These are phyloP conservation scores for Pichia nanzhaoensis DNA, from an alignment of 805 yeast genomes.

Conservation along the genomic window DNA sequence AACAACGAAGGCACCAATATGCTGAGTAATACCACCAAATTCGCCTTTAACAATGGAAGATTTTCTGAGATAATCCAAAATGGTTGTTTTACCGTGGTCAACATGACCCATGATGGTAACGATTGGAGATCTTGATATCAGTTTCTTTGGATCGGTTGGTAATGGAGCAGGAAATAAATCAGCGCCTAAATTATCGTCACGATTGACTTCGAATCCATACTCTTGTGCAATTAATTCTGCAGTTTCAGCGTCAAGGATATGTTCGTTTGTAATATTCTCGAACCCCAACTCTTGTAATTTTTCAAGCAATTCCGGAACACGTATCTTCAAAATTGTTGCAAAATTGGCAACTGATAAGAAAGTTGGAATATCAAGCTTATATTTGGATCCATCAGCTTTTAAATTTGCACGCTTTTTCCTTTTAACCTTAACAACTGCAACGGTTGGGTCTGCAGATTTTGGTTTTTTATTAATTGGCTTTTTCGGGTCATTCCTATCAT, in stretches of 20 bases:
- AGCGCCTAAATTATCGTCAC: conserved; percentile 51
- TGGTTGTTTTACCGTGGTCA: conserved; percentile 96
- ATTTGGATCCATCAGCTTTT: conserved; percentile 12
- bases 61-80: conserved; percentile 78
- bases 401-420: conserved; percentile 1
- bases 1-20: conserved; percentile 94
- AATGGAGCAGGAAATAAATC: conserved; percentile 54
- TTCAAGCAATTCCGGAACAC: conserved; percentile 51
- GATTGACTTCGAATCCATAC: conserved; percentile 60
- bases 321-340: conserved; percentile 61
- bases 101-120: conserved; percentile 99
- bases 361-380: conserved; percentile 51
- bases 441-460: neutral
- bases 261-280: conserved; percentile 61
- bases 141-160: conserved; percentile 38
- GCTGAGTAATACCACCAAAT: conserved; percentile 96
- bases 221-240: conserved; percentile 87
- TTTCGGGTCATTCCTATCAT: neutral
- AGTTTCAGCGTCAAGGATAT: conserved; percentile 78
- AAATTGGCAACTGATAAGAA: conserved; percentile 75
- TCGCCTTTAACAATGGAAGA: conserved; percentile 79
- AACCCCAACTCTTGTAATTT: conserved; percentile 68
- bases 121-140: conserved; percentile 78
- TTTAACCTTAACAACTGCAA: conserved; percentile 10
- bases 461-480: neutral